Conservation (phyloP, 73 alveolate genomes). For the Stentor coeruleus region DNA sequence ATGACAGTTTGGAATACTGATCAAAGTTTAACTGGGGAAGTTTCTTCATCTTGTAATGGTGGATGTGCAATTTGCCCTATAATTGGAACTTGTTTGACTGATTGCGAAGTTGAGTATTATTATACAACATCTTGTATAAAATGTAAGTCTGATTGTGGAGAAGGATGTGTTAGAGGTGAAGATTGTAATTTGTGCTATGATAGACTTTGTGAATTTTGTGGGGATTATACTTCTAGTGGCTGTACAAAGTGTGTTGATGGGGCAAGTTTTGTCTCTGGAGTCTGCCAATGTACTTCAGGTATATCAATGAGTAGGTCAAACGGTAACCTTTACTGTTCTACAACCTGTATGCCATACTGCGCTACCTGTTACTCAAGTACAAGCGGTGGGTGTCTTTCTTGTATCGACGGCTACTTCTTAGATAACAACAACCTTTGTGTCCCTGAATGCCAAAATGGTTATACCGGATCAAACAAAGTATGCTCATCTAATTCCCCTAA, state of each 20-base stretch:
- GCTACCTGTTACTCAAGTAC: not conserved
- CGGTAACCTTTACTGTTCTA: not conserved
- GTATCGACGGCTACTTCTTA: conserved; percentile 11
- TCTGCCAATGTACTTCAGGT: not conserved
- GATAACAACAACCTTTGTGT: not conserved
- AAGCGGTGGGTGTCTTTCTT: not conserved
- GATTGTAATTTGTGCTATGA: conserved; percentile 18
- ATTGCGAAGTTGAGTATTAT: not conserved
- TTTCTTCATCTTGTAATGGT: not conserved
- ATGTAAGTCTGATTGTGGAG: not conserved
- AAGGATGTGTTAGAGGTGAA: conserved; percentile 2
- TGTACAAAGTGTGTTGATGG: conserved; percentile 18
- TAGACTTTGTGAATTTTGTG: not conserved
- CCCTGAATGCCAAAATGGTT: not conserved
- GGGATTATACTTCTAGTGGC: not conserved
- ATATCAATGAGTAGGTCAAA: not conserved
- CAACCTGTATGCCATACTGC: not conserved
- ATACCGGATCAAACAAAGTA: not conserved
- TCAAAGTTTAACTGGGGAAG: not conserved
- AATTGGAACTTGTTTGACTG: not conserved
- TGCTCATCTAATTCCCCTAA: not conserved
- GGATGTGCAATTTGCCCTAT: conserved; percentile 3
- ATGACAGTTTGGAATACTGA: conserved; percentile 18
- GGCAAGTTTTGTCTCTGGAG: not conserved
- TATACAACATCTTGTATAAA: not conserved